Percentiles rank a stretch among this genome's conserved stretches.
Conservation (phyloP, 2,329 filamentous ascomycete genomes). For the Delphinella strobiligena region DNA sequence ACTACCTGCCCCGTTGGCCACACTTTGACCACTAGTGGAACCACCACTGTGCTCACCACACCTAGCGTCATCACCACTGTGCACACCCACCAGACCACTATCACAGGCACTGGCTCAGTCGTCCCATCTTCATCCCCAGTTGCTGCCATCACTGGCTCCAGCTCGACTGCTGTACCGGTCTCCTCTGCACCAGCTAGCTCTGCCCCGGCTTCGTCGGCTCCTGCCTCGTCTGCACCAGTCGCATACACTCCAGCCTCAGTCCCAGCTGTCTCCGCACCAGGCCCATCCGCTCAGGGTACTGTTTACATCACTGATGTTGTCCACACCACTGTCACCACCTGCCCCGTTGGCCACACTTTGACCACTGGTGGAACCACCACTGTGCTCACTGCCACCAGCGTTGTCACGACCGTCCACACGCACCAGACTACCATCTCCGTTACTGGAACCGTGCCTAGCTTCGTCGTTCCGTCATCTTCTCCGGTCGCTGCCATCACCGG, state of each 20-base stretch:
- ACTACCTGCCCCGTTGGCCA: constrained; percentile 8
- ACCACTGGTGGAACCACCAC: constrained; percentile 1
- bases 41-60: neutral
- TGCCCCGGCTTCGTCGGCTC: constrained; percentile 5
- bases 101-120: constrained; percentile 15
- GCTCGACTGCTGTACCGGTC: no score
- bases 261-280: constrained; percentile 3
- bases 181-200: no score
- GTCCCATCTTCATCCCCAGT: constrained; percentile 4
- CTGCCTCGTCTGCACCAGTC: constrained; percentile 1
- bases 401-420: constrained; percentile 11
- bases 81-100: constrained; percentile 21
- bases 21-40: constrained; percentile 1
- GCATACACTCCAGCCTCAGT: constrained; percentile 6
- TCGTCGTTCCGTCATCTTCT: constrained; percentile 1
- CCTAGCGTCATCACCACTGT: constrained; percentile 4
- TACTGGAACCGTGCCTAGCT: constrained; percentile 6
- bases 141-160: constrained; percentile 5
- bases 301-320: constrained; percentile 1
- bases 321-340: constrained; percentile 1
- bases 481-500: neutral
- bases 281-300: neutral
- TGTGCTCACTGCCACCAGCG: constrained; percentile 2
- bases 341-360: constrained; percentile 2
- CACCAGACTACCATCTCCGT: constrained; percentile 12